A percentile compares a stretch with the other conserved stretches of the same genome.
These are phyloP conservation scores for Apiospora pterosperma DNA, from an alignment of 2,329 filamentous ascomycete genomes.

Conservation along the genomic window DNA sequence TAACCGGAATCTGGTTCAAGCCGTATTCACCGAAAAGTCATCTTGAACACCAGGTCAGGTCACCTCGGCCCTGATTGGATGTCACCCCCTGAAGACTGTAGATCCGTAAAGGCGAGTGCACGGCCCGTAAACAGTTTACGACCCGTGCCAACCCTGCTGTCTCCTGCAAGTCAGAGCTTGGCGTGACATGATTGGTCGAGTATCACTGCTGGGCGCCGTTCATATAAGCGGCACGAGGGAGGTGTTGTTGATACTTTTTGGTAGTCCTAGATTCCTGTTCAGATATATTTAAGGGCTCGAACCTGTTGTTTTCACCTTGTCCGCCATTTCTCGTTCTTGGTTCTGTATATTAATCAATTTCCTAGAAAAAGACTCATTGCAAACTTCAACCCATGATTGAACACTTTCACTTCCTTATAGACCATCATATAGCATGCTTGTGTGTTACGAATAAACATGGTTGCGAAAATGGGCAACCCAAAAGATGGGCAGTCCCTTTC, in stretches of 20 bases:
- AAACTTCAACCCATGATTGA: too few relatives aligned
- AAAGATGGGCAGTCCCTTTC: neutral
- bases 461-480: too few relatives aligned
- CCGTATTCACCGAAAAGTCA: too few relatives aligned
- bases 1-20: neutral
- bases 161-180: neutral
- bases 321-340: too few relatives aligned
- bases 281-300: neutral
- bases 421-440: too few relatives aligned
- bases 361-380: too few relatives aligned
- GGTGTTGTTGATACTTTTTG: too few relatives aligned
- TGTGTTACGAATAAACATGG: too few relatives aligned
- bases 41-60: neutral
- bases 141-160: neutral
- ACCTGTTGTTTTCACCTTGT: too few relatives aligned
- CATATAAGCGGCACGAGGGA: neutral
- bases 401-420: too few relatives aligned
- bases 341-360: too few relatives aligned
- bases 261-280: neutral
- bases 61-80: neutral
- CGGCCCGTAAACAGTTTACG: neutral
- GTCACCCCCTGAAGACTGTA: neutral
- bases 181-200: neutral
- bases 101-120: neutral
- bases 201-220: neutral